A percentile compares a stretch with the other conserved stretches of the same genome.
Evolutionary conservation across 768 basidiomycete genomes (phyloP).

Genomic region (Lactarius evosmus): DNA sequence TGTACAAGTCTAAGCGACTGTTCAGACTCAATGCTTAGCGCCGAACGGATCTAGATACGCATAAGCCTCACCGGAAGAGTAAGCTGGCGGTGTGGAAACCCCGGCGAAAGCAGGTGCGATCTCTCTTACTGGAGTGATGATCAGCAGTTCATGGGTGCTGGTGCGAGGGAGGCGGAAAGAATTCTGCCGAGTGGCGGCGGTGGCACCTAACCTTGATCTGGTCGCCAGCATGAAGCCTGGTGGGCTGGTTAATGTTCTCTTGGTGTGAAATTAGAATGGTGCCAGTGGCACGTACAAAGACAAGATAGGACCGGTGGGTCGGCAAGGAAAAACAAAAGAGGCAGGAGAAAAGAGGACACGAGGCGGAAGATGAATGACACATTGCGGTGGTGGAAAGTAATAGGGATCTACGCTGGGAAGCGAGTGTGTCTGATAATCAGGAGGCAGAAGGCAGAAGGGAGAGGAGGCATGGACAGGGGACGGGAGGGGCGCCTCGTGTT

Average conservation of each 20-base stretch:
- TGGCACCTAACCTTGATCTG: constrained; percentile 24
- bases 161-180: constrained; percentile 2
- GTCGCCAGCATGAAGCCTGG: constrained; percentile 14
- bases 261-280: constrained; percentile 12
- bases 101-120: constrained; percentile 15
- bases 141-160: constrained; percentile 15
- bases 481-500: constrained; percentile 13
- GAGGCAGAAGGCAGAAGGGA: background rate
- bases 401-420: constrained; percentile 15
- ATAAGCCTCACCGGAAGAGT: constrained; percentile 11
- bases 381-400: constrained; percentile 15
- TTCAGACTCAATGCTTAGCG: background rate
- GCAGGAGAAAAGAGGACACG: constrained; percentile 9
- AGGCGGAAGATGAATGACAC: constrained; percentile 8
- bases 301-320: constrained; percentile 15
- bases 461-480: constrained; percentile 7
- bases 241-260: constrained; percentile 12
- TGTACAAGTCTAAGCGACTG: background rate
- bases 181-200: constrained; percentile 11
- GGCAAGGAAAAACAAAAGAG: constrained; percentile 10
- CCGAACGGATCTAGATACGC: constrained; percentile 5
- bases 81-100: constrained; percentile 7
- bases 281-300: constrained; percentile 4
- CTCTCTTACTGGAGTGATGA: constrained; percentile 17
- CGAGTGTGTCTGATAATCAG: background rate